Evolutionary conservation across 2,329 filamentous ascomycete species (phyloP).

Genomic region (Neoarthrinium moseri): DNA sequence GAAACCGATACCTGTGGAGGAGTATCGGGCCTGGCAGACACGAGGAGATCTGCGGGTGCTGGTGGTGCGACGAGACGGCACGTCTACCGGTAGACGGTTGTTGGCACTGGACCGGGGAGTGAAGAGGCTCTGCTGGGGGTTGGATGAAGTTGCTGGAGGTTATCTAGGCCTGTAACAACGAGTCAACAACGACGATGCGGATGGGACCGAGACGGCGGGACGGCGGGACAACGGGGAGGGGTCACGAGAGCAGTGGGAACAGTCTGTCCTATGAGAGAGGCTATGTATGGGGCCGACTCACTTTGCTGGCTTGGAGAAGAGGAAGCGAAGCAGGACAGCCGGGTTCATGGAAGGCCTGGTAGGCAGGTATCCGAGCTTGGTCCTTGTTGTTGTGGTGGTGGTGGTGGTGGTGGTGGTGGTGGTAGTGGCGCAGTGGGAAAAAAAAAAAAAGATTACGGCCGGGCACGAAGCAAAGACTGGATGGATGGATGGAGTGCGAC

Average conservation of each 20-base stretch:
- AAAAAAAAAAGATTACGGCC: no score
- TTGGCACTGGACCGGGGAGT: slow-evolving; percentile 18
- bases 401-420: no score
- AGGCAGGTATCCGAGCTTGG: background rate
- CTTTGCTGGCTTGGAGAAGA: slow-evolving; percentile 87
- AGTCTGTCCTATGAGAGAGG: no score
- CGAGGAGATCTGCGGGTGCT: slow-evolving; percentile 65
- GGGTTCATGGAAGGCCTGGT: slow-evolving; percentile 77
- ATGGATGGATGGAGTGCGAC: background rate
- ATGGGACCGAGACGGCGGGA: no score
- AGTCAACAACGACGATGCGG: no score
- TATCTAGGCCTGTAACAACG: slow-evolving; percentile 60
- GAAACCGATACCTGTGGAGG: slow-evolving; percentile 78
- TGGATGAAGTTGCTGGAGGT: slow-evolving; percentile 43
- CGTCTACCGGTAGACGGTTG: no score
- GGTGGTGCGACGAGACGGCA: no score
- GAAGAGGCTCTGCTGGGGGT: slow-evolving; percentile 27
- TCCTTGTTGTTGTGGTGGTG: no score
- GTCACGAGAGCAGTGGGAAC: no score
- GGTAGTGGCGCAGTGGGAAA: background rate
- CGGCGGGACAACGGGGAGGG: no score
- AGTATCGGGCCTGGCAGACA: slow-evolving; percentile 88
- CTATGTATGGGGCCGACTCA: no score
- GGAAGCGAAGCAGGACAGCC: slow-evolving; percentile 86
- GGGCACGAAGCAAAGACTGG: no score